Evolutionary conservation across 805 yeast species (phyloP).

Genomic region (Suhomyces kilbournensis): DNA sequence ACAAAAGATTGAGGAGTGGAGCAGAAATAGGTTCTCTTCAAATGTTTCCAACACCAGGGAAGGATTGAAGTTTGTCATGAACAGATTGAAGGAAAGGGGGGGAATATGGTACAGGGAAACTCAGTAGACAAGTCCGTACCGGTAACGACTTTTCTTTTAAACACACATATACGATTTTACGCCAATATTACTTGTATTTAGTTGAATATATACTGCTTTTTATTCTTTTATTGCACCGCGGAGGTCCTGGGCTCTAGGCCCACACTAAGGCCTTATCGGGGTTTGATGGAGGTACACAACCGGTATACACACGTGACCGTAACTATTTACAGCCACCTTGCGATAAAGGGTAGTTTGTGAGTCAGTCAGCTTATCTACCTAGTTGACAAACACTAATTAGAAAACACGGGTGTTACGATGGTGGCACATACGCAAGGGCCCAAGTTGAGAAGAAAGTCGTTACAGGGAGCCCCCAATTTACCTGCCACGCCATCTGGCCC

Average conservation of each 20-base stretch:
- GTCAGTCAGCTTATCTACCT: background rate
- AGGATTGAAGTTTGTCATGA: slow-evolving; percentile 80
- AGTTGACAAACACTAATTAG: background rate
- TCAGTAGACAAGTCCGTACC: background rate
- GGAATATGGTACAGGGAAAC: slow-evolving; percentile 6
- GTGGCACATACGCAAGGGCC: background rate
- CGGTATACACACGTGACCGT: background rate
- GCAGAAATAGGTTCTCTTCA: slow-evolving; percentile 63
- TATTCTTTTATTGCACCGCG: background rate
- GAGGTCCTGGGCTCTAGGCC: background rate
- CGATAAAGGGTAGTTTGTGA: background rate
- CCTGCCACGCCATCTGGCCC: background rate
- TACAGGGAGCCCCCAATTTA: background rate
- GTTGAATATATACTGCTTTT: background rate
- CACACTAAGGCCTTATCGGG: background rate
- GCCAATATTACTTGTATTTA: background rate
- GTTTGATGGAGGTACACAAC: background rate
- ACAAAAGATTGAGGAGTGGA: slow-evolving; percentile 79
- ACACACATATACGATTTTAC: background rate
- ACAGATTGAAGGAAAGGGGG: slow-evolving; percentile 43
- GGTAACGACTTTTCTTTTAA: background rate
- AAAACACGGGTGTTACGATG: background rate
- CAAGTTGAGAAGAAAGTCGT: background rate
- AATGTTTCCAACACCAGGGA: slow-evolving; percentile 63
- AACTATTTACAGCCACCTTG: background rate